Evolutionary conservation across 768 basidiomycete species (phyloP), one percentile per base, ranked within the genome.

Genomic region (Tulasnella calospora): DNA sequence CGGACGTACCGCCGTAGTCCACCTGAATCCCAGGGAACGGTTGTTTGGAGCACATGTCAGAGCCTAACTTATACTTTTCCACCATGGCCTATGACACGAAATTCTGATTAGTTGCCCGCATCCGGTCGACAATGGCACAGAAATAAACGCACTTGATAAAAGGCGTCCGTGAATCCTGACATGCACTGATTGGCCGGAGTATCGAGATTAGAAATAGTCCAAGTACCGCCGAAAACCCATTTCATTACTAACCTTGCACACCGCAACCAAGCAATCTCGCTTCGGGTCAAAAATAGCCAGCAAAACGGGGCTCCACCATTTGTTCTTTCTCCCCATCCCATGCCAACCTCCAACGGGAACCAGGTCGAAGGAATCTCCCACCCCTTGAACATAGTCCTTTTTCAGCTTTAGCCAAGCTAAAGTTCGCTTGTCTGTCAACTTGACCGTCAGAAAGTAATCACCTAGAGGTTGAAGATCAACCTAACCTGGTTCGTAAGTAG

Each of bases 291-390:
- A 91, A 55, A 92, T 84, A 19, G 91, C 94, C 69, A 96, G 87
- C 7, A 98, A 86, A 81, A 97, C 89, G 1, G 95, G 95, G 80
- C 92, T 93, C 93, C 94, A 98, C 96, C 95, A 97, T 71, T 89
- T 88, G 21, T 90, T 91, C 85, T 97, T 98, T 46, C 95, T 86
- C 41, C 96, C 96, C 82, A 91, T 92, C 71, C 95, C 95, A 85
- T 95, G 90, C 93, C 94, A 96, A 67, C 94, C 95, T 10, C 86
- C 86, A 75, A 88, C 85, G 0, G 87, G 86, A 2, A 87, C 85
- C 6, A 87, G 83, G 78, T 87, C 87, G 41, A 87, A 81, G 21
- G 80, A 77, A 55, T 80, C 80, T n/a, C 80, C 92, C 47, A 94
- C 84, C 3, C 91, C 91, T 36, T 88, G 88, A 30, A 96, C 91